Percentiles rank a stretch among this genome's conserved stretches.
These are phyloP conservation scores for Mariannaea sp. DNA, from an alignment of 2,329 filamentous ascomycete genomes.

Conservation along the genomic window DNA sequence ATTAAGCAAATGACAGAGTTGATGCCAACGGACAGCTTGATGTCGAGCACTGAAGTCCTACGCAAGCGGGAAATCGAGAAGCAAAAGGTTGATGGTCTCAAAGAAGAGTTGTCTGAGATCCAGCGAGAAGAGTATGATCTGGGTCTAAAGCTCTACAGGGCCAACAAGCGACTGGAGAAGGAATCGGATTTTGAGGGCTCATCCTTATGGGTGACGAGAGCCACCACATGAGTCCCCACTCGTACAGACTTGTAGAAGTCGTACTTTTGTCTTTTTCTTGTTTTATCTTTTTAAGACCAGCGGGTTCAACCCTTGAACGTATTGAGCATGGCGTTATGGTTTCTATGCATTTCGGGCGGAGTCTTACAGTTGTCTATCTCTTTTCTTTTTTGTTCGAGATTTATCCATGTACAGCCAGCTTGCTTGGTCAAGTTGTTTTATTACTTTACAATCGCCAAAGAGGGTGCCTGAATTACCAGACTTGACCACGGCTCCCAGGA, in stretches of 20 bases:
- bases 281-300: too few species aligned
- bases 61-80: constrained; percentile 62
- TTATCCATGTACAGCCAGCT: constrained; percentile 19
- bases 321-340: constrained; percentile 32
- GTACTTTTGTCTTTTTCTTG: constrained; percentile 16
- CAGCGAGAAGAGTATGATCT: constrained; percentile 78
- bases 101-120: constrained; percentile 72
- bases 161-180: constrained; percentile 75
- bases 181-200: constrained; percentile 68
- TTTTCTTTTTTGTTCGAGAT: constrained; percentile 19
- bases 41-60: constrained; percentile 68
- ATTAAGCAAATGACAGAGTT: constrained; percentile 80
- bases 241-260: background rate
- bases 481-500: too few species aligned
- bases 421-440: constrained; percentile 21
- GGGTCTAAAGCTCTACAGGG: constrained; percentile 73
- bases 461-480: too few species aligned
- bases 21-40: constrained; percentile 71
- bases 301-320: constrained; percentile 8
- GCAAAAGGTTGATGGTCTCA: constrained; percentile 68
- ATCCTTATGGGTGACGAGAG: constrained; percentile 77
- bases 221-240: constrained; percentile 54
- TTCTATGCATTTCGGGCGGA: constrained; percentile 33
- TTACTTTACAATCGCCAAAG: too few species aligned
- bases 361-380: constrained; percentile 17